Conservation (phyloP, 345 rosid species). For the Draba incana region DNA sequence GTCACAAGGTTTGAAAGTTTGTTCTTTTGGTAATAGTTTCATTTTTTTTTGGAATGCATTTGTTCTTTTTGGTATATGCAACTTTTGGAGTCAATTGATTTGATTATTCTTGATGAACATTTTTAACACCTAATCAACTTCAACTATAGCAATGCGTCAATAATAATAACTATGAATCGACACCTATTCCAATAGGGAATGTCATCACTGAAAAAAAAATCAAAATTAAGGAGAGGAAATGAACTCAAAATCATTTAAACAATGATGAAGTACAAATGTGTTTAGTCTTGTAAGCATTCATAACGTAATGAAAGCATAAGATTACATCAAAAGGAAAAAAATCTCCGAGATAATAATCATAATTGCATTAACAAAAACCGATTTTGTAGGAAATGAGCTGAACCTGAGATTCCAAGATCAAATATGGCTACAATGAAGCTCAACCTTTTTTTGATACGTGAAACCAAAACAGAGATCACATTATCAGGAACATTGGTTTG, state of each 20-base stretch:
- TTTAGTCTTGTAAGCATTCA: background rate
- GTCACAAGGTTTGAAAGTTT: too few relatives aligned
- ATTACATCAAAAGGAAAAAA: background rate
- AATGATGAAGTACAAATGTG: background rate
- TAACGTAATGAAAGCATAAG: background rate
- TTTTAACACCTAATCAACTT: background rate
- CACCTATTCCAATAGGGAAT: background rate
- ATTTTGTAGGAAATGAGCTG: background rate
- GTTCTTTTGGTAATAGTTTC: too few relatives aligned
- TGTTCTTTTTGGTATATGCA: too few relatives aligned
- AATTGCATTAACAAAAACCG: background rate
- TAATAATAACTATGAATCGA: background rate
- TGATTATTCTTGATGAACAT: background rate
- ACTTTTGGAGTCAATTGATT: background rate
- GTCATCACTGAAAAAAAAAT: background rate
- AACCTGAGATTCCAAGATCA: too few relatives aligned
- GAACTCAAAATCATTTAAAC: too few relatives aligned
- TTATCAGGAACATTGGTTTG: conserved; percentile 2
- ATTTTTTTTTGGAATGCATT: too few relatives aligned
- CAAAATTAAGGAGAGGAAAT: background rate
- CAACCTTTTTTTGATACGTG: too few relatives aligned
- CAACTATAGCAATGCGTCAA: background rate
- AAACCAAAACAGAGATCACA: background rate
- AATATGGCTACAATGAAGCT: too few relatives aligned
- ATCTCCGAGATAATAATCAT: background rate